Percentiles rank a stretch among this genome's conserved stretches.
phyloP scores from a whole-genome alignment of 768 basidiomycete species.

The Erythrobasidium yunnanense region DNA sequence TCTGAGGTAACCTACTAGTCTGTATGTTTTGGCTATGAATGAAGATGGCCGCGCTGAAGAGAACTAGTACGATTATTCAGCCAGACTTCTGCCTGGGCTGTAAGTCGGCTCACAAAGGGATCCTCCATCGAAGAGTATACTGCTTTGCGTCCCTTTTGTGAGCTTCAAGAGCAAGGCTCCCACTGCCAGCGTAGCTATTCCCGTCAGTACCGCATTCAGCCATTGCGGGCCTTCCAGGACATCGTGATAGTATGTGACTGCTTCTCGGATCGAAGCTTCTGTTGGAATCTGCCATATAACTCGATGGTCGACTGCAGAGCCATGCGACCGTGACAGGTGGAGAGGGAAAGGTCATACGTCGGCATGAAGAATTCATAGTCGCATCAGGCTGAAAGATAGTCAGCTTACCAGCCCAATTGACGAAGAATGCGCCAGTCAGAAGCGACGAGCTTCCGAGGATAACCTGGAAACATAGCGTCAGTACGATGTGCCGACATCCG shows the following conservation, averaged over 20 bases:
- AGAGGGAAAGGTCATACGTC: background rate
- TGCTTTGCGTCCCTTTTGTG: background rate
- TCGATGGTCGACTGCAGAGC: conserved; percentile 26
- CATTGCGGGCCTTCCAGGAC: background rate
- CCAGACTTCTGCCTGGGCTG: no score
- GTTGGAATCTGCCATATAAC: conserved; percentile 16
- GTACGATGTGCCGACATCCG: no score
- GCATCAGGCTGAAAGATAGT: background rate
- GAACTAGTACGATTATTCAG: no score
- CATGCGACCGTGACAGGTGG: no score
- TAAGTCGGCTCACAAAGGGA: conserved; percentile 17
- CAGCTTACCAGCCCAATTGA: conserved; percentile 16
- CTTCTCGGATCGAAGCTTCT: background rate
- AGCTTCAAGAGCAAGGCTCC: background rate
- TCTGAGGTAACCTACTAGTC: conserved; percentile 8
- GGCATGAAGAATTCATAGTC: background rate
- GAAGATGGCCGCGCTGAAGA: conserved; percentile 25
- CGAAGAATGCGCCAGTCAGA: conserved; percentile 15
- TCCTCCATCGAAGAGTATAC: conserved; percentile 17
- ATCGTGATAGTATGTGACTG: conserved; percentile 18
- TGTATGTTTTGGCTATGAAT: conserved; percentile 16
- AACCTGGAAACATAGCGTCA: conserved; percentile 1
- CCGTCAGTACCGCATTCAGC: conserved; percentile 4
- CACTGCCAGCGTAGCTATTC: background rate
- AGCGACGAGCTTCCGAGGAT: conserved; percentile 5